Base-by-base conservation (phyloP, 1,284 basidiomycete species). In the Mycosarcoma maydis region DNA sequence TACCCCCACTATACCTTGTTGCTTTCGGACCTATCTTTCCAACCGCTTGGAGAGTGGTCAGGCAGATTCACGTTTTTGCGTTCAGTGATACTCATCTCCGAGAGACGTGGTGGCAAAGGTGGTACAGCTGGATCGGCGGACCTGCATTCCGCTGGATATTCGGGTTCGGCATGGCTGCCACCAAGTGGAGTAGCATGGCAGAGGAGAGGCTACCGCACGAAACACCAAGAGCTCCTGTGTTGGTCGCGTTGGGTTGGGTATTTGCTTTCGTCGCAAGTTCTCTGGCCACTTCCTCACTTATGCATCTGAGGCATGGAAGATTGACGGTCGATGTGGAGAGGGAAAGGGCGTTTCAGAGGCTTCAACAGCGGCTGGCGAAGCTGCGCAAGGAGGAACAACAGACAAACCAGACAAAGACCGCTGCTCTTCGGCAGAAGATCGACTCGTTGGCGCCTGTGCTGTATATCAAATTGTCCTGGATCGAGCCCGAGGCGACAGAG, bases 51-150 rank as follows among this genome's bases (percentile, higher is more conserved):
- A 17, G 37, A 4, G 40, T 47, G 13, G 14, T 53, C 2, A 17
- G 22, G 10, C 19, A 11, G 0, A 61, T 71, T 20, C 20, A 30
- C 4, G 16, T 24, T 0, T 47, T 54, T 19, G 42, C 68, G 1
- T 16, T 22, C 0, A 37, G 4, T n/a, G 48, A 66, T 39, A 9
- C 47, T 3, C 26, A 11, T 0, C 6, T 71, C 1, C 26, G 26
- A 1, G 4, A 30, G 0, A 13, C 5, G 4, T 71, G 68, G 68
- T 71, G 53, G 54, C 7, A 6, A 4, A 43, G 29, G 6, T 44
- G 54, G 50, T 64, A 62, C 23, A 71, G 62, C 50, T 71, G 68
- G 68, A 16, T 52, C 17, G 62, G 61, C 17, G 68, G 68, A 4
- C 68, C 68, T 0, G 54, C 38, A 2, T 66, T 61, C 4, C 41